Percentiles rank a stretch among this genome's conserved stretches.
Evolutionary conservation across 148 eudicot genomes (phyloP).

Genomic region (Nyssa sinensis): DNA sequence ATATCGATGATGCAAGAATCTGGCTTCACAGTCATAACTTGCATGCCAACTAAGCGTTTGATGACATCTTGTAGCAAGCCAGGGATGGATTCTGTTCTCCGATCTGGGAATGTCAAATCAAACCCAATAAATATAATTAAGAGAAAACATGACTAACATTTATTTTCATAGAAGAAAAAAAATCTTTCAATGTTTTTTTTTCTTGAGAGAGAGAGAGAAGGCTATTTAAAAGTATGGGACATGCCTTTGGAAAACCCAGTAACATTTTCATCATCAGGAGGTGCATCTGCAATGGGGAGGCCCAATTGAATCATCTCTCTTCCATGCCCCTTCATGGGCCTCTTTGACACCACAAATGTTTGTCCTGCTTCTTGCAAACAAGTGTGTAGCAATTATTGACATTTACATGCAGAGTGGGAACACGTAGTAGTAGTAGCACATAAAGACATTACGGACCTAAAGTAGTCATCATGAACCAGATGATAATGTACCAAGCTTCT

Average conservation of each 20-base stretch:
- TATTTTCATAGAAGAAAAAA: background rate
- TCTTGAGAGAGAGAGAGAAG: background rate
- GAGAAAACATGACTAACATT: background rate
- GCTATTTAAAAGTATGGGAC: constrained; percentile 6
- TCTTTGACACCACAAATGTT: constrained; percentile 44
- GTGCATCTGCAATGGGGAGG: constrained; percentile 41
- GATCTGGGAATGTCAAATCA: constrained; percentile 34
- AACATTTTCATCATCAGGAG: constrained; percentile 36
- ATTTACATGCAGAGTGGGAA: background rate
- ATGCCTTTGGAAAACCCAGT: constrained; percentile 37
- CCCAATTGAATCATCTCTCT: constrained; percentile 71
- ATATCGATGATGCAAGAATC: constrained; percentile 58
- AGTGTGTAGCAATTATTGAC: background rate
- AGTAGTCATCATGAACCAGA: background rate
- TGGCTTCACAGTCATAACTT: constrained; percentile 45
- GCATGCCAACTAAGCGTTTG: constrained; percentile 38
- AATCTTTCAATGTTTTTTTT: too few species aligned
- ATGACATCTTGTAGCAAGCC: constrained; percentile 43
- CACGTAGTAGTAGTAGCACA: background rate
- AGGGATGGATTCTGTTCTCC: constrained; percentile 56
- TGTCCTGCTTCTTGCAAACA: constrained; percentile 39
- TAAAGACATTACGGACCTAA: background rate
- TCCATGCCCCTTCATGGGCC: constrained; percentile 63
- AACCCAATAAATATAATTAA: constrained; percentile 9
- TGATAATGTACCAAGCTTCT: background rate